Conservation (phyloP, 2,329 filamentous ascomycete species). For the Diaporthe sp. region DNA sequence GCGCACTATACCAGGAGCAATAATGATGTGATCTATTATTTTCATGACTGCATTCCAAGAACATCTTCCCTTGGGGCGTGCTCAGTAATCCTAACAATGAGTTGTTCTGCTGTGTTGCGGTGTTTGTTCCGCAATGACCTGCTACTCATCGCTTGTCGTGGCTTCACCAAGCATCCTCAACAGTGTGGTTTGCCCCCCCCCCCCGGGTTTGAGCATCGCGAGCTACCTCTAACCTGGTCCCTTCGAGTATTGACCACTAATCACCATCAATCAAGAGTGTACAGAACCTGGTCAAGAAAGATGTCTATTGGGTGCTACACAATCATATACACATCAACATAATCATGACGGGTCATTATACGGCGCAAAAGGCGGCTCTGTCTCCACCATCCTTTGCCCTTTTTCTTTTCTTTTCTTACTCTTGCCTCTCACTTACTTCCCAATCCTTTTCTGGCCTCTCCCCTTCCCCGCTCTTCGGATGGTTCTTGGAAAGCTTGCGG, state of each 20-base stretch:
- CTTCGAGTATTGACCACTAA: too few relatives aligned
- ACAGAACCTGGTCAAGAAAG: background rate
- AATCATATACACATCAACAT: conserved; percentile 28
- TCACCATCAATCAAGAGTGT: background rate
- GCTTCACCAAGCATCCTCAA: background rate
- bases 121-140: background rate
- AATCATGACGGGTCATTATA: conserved; percentile 34
- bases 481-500: background rate
- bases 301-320: conserved; percentile 14
- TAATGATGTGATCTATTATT: conserved; percentile 17
- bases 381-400: background rate
- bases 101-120: too few relatives aligned
- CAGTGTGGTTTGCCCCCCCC: background rate
- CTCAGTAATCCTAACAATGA: background rate
- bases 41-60: background rate
- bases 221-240: background rate
- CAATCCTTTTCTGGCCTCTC: background rate
- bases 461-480: background rate
- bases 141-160: too few relatives aligned
- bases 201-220: too few relatives aligned
- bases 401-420: background rate
- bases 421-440: background rate
- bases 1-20: conserved; percentile 24
- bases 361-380: background rate
- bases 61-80: background rate